These are phyloP conservation scores for Aurinia saxatilis DNA, from an alignment of 345 rosid species.

Conservation along the genomic window DNA sequence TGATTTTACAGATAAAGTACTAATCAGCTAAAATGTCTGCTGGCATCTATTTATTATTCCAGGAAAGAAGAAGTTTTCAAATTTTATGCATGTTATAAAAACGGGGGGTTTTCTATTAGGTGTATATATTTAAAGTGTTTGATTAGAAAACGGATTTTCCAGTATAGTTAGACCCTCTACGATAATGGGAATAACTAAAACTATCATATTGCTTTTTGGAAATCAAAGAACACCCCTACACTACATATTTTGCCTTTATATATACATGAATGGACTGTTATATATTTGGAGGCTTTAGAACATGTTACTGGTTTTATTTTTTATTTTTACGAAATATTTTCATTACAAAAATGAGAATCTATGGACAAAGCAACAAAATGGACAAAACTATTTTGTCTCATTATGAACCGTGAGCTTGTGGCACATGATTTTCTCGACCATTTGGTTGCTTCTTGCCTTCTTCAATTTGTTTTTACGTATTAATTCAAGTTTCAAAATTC, in stretches of 20 bases:
- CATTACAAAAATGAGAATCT: not conserved
- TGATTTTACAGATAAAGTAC: not conserved
- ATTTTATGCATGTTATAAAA: not conserved
- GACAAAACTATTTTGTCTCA: slow-evolving; percentile 26
- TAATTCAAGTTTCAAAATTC: slow-evolving; percentile 21
- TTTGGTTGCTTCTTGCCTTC: slow-evolving; percentile 15
- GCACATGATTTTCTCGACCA: slow-evolving; percentile 24
- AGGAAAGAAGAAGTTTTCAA: not conserved
- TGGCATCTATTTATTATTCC: not conserved
- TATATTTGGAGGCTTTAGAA: slow-evolving; percentile 8
- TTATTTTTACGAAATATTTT: not conserved
- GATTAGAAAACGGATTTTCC: not conserved
- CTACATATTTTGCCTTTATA: slow-evolving; percentile 17
- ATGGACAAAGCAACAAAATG: slow-evolving; percentile 18
- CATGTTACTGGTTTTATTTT: not conserved
- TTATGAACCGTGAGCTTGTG: slow-evolving; percentile 15
- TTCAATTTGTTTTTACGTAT: not conserved
- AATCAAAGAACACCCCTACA: not conserved
- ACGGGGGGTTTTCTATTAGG: not conserved
- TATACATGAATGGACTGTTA: not conserved
- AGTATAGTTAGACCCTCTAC: not conserved
- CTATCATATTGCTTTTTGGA: not conserved
- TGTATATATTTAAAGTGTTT: not conserved
- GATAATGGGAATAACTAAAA: not conserved
- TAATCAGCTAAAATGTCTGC: not conserved